Percentiles rank a stretch among this genome's conserved stretches.
Conservation (phyloP, 805 yeast genomes). For the Teunomyces stri region DNA sequence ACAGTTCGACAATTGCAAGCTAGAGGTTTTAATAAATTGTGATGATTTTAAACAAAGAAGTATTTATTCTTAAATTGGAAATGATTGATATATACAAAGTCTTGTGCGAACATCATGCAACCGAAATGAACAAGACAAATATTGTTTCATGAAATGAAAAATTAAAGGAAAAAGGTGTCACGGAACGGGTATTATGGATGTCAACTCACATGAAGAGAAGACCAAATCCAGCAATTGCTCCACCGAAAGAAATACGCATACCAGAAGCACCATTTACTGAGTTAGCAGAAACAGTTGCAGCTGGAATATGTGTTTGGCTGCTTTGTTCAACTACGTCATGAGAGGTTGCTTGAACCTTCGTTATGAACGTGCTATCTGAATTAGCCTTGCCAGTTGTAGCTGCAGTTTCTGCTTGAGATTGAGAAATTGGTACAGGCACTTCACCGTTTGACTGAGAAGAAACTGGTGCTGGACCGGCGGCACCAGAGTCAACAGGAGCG, state of each 20-base stretch:
- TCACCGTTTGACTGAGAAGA: background rate
- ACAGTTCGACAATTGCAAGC: too few relatives aligned
- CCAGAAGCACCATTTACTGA: conserved; percentile 9
- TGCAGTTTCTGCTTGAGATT: conserved; percentile 4
- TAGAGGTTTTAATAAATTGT: background rate
- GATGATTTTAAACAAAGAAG: background rate
- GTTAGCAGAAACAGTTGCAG: conserved; percentile 1
- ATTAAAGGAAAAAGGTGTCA: background rate
- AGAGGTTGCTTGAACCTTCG: background rate
- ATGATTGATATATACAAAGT: background rate
- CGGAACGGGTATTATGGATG: background rate
- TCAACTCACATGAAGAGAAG: conserved; percentile 7
- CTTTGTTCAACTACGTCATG: background rate
- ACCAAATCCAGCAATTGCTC: conserved; percentile 8
- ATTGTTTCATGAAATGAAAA: background rate
- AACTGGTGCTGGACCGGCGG: conserved; percentile 4
- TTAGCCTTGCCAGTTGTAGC: conserved; percentile 5
- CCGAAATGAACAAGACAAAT: background rate
- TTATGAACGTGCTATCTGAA: background rate
- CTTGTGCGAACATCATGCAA: background rate
- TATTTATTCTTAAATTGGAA: background rate
- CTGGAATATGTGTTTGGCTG: background rate
- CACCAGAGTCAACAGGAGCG: conserved; percentile 3
- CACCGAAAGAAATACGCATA: conserved; percentile 7
- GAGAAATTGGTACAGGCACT: background rate